Evolutionary conservation across 495 filamentous ascomycete species (phyloP), one percentile per base, ranked within the genome.

Genomic region (Podospora australis): DNA sequence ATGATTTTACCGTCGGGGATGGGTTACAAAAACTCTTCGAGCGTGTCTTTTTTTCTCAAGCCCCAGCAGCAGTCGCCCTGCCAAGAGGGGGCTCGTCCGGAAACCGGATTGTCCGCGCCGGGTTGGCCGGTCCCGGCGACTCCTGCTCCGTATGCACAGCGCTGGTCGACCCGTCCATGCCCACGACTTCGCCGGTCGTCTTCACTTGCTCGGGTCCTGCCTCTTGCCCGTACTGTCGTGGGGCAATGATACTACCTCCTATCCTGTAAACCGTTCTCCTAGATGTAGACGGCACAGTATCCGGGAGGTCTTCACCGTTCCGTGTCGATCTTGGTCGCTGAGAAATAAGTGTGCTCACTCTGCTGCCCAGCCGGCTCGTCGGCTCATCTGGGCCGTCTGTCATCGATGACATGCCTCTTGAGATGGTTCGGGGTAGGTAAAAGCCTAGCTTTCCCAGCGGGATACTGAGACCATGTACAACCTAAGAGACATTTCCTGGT

Each of bases 401-500:
- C 9, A 54, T 43, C 23, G 50, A 9, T 26, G 48, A 17, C 19
- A 55, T 24, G 48, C 54, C 78, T 19, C 70, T 71, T 23, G 87
- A 91, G 48, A 94, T 70, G 0, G 87, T 90, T 22, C 83, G 72
- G 2, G 89, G 89, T 1, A 92, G 70, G 47, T 85, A 79, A 57
- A 90, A 82, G 2, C 89, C 88, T 0, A 90, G 71, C 63, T 95
- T 95, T 1, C 85, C 88, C 3, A 94, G 55, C 0, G 90, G 88
- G 17, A 96, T 86, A 24, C 81, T 90, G 14, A 96, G 74, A 10
- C 89, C 88, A 53, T 96, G 89, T 11, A 94, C 86, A 49, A 92
- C 71, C 87, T 91, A 9, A 11, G 30, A 6, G 13, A 29, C 10
- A 28, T 3, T 11, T 8, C 11, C 20, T 17, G 49, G 49, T 36